Evolutionary conservation across 164 flowering plant genomes (phyloP).

Genomic region (Amborella trichopoda): DNA sequence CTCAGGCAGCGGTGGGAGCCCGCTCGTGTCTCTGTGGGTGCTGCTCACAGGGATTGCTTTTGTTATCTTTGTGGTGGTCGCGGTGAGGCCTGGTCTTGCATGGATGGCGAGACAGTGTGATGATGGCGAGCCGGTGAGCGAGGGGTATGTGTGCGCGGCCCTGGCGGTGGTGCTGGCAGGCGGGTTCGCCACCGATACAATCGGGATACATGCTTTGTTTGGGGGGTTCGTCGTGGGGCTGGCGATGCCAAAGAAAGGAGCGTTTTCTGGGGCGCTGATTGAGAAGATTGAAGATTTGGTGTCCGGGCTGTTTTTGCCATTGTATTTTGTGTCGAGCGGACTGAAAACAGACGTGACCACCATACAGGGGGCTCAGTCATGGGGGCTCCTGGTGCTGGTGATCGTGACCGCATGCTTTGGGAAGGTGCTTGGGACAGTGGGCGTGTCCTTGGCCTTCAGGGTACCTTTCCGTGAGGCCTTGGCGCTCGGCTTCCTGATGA

Average conservation of each 20-base stretch:
- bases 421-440: conserved; percentile 13
- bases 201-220: conserved; percentile 20
- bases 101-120: conserved; percentile 12
- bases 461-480: conserved; percentile 11
- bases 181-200: conserved; percentile 14
- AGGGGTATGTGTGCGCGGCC: conserved; percentile 12
- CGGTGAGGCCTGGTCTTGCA: conserved; percentile 9
- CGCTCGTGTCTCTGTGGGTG: conserved; percentile 17
- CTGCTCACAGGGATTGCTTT: conserved; percentile 12
- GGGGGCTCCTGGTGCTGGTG: conserved; percentile 17
- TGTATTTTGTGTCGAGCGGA: conserved; percentile 22
- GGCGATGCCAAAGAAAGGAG: conserved; percentile 17
- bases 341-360: conserved; percentile 19
- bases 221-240: conserved; percentile 18
- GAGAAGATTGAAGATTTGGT: conserved; percentile 24
- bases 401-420: conserved; percentile 13
- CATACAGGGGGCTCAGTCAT: conserved; percentile 15
- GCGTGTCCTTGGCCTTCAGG: conserved; percentile 7
- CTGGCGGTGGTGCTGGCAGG: conserved; percentile 14
- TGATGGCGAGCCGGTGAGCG: conserved; percentile 19
- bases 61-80: conserved; percentile 3
- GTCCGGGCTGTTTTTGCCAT: conserved; percentile 16
- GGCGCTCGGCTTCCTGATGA: conserved; percentile 22
- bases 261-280: conserved; percentile 14
- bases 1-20: conserved; percentile 8